Evolutionary conservation across 805 yeast species (phyloP), one percentile per base, ranked within the genome.

Genomic region (Saccharomyces mikatae): DNA sequence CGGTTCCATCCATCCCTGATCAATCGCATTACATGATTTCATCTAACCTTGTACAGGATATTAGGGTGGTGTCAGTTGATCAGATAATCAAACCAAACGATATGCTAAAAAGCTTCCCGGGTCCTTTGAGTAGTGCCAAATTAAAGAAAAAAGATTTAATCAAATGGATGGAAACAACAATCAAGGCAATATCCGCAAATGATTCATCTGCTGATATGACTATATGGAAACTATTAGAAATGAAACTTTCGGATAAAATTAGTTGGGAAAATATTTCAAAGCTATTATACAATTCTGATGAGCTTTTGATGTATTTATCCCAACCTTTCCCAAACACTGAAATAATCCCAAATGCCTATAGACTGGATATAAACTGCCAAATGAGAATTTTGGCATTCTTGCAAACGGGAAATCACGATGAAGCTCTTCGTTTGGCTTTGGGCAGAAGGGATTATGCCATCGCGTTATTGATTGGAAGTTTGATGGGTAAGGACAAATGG

Each of bases 381-480:
- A 63, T 52, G 60, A 65, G 46, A 56, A 75, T 56, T 62, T 69
- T 62, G 58, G 68, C 59, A 36, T 66, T 74, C 47, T 71, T 83
- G 44, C 83, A 82, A 59, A 69, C 72, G 4, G 97, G 97, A 1
- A 76, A 84, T 54, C 79, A 83, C 26, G 81, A 79, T 13, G 78
- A 76, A 4, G 97, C 96, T 0, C 69, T 90, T 49, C 74, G 77
- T 26, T 72, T 76, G 53, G 83, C 94, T 1, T 66, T 90, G 21
- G 74, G 78, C 1, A 79, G 80, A 52, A 79, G 81, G 9, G 87
- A 88, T 59, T 91, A 88, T 86, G 83, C 92, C 0, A 74, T 90
- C 68, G 86, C 96, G 0, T 70, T 92, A 53, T 66, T 89, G 30
- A 73, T 91, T 50, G 83, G 95, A 1, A 79, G 84, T 56, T 68